Evolutionary conservation across 192 early-diverging fungal species (phyloP).

Genomic region (Coemansia sp.): DNA sequence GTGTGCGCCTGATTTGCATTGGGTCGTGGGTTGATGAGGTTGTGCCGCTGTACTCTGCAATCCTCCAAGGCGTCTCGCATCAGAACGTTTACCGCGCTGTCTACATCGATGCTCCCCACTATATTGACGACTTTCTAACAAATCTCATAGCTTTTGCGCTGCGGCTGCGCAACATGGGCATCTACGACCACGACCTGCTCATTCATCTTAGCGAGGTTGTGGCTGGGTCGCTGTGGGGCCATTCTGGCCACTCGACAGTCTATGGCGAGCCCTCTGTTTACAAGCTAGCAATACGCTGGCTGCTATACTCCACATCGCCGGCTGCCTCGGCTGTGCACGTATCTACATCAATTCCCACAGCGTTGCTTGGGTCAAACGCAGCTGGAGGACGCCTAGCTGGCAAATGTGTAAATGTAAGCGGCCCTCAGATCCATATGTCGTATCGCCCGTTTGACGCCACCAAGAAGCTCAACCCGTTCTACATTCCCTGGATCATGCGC

Average conservation of each 20-base stretch:
- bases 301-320: constrained; percentile 54
- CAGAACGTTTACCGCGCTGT: constrained; percentile 87
- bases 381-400: constrained; percentile 10
- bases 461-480: constrained; percentile 81
- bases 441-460: constrained; percentile 66
- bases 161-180: constrained; percentile 81
- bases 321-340: constrained; percentile 10
- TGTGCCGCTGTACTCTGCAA: constrained; percentile 83
- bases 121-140: constrained; percentile 81
- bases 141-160: constrained; percentile 85
- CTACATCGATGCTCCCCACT: constrained; percentile 85
- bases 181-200: constrained; percentile 84
- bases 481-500: constrained; percentile 92
- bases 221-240: constrained; percentile 82
- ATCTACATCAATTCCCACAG: constrained; percentile 16
- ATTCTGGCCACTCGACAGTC: constrained; percentile 89
- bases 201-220: constrained; percentile 84
- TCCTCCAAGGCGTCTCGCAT: constrained; percentile 67
- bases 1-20: constrained; percentile 74
- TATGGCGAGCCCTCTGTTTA: constrained; percentile 91
- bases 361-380: constrained; percentile 21
- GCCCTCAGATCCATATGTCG: constrained; percentile 41
- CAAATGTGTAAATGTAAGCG: constrained; percentile 20
- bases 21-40: constrained; percentile 96
- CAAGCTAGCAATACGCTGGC: constrained; percentile 57